phyloP scores from a whole-genome alignment of 768 basidiomycete genomes.

The Tricholoma saponaceum region DNA sequence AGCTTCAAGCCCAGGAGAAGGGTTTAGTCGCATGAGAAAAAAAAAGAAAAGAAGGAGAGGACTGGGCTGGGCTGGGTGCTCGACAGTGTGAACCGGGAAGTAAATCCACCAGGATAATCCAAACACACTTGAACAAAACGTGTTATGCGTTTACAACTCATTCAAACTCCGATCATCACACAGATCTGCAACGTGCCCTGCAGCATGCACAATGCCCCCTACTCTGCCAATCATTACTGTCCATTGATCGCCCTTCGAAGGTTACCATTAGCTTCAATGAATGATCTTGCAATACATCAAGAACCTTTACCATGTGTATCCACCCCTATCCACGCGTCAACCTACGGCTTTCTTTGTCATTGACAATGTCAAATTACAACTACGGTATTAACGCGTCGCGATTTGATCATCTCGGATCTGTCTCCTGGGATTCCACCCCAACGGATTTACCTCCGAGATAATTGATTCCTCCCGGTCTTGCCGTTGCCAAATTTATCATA shows the following conservation, averaged over 20 bases:
- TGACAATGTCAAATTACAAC: no score
- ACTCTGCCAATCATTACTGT: neutral
- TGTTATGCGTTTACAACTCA: conserved; percentile 13
- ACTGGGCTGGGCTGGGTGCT: no score
- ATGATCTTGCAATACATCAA: no score
- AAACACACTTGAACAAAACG: neutral
- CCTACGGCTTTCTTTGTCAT: no score
- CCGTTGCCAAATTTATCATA: no score
- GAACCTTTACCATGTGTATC: neutral
- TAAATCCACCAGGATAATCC: neutral
- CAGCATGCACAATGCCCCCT: conserved; percentile 36
- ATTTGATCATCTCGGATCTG: no score
- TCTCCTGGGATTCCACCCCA: no score
- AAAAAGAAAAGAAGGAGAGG: conserved; percentile 9
- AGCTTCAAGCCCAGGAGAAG: conserved; percentile 43
- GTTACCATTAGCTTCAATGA: no score
- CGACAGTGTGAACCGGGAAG: neutral
- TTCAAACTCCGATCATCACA: conserved; percentile 17
- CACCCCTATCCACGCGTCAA: no score
- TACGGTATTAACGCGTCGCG: no score
- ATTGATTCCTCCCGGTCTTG: no score
- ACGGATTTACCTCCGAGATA: no score
- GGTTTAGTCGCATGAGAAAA: conserved; percentile 49
- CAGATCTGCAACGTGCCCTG: conserved; percentile 34
- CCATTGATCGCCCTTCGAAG: neutral